These are phyloP conservation scores for Metarhizium album DNA, from an alignment of 2,329 filamentous ascomycete species.

Conservation along the genomic window DNA sequence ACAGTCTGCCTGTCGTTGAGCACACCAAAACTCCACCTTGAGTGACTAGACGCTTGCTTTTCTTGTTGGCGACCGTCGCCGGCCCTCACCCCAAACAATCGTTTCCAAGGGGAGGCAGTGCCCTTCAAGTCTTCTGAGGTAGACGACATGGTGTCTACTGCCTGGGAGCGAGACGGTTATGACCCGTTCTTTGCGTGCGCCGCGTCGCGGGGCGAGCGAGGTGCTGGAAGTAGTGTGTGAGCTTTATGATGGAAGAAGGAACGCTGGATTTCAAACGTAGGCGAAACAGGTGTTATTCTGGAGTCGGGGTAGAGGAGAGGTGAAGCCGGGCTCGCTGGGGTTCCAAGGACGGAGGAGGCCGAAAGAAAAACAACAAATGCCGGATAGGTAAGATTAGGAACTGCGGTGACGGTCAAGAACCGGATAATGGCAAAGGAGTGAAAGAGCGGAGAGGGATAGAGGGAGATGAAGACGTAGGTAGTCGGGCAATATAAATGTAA, in stretches of 20 bases:
- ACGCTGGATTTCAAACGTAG: not conserved
- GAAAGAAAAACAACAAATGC: too few relatives aligned
- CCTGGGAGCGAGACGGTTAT: not conserved
- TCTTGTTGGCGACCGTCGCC: not conserved
- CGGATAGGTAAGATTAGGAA: too few relatives aligned
- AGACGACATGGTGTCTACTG: slow-evolving; percentile 3
- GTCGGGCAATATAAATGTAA: too few relatives aligned
- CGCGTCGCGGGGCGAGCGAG: not conserved
- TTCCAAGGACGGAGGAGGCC: too few relatives aligned
- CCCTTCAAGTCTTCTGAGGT: slow-evolving; percentile 1
- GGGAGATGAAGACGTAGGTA: too few relatives aligned
- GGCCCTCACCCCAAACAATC: not conserved
- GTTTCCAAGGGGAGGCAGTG: not conserved
- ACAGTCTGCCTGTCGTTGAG: slow-evolving; percentile 7
- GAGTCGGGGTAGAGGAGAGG: too few relatives aligned
- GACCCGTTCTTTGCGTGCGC: not conserved
- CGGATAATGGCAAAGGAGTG: too few relatives aligned
- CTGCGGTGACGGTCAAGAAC: too few relatives aligned
- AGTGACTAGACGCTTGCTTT: not conserved
- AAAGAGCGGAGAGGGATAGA: too few relatives aligned
- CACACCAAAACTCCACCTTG: slow-evolving; percentile 9
- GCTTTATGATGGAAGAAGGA: not conserved
- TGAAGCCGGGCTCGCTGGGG: too few relatives aligned
- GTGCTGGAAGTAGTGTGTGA: not conserved
- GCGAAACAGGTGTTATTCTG: too few relatives aligned